Evolutionary conservation across 768 basidiomycete genomes (phyloP).

Genomic region (Xerocomellus chrysenteron): DNA sequence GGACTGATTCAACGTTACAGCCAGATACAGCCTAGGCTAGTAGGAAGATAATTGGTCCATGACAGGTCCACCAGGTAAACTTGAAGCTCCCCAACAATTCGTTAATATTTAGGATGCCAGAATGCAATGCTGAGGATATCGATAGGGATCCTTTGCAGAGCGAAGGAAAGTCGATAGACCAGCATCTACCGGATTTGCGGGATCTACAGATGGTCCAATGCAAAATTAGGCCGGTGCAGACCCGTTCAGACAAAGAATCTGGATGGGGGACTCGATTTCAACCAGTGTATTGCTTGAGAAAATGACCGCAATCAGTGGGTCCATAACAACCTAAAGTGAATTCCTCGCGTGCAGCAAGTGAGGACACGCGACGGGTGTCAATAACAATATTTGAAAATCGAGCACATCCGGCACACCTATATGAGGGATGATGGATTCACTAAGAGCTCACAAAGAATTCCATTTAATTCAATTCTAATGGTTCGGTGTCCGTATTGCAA

Average conservation of each 20-base stretch:
- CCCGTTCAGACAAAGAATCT: background rate
- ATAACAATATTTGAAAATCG: background rate
- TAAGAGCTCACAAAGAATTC: background rate
- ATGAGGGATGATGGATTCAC: background rate
- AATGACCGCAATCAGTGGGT: background rate
- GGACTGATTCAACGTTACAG: no score
- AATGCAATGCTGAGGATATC: background rate
- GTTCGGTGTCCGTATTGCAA: constrained; percentile 23
- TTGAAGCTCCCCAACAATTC: background rate
- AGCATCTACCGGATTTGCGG: background rate
- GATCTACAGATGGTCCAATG: background rate
- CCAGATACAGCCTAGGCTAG: background rate
- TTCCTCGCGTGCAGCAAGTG: background rate
- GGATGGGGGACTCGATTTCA: background rate
- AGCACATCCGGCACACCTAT: background rate
- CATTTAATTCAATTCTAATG: constrained; percentile 7
- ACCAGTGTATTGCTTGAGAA: background rate
- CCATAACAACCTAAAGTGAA: background rate
- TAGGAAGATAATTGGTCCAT: background rate
- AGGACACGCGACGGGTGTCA: background rate
- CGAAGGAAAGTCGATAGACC: background rate
- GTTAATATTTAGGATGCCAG: background rate
- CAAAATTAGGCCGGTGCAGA: background rate
- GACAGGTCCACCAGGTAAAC: background rate
- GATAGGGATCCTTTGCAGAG: background rate